Conservation (phyloP, 1,139 yeast species). For the Yamadazyma atmosphaerica region DNA sequence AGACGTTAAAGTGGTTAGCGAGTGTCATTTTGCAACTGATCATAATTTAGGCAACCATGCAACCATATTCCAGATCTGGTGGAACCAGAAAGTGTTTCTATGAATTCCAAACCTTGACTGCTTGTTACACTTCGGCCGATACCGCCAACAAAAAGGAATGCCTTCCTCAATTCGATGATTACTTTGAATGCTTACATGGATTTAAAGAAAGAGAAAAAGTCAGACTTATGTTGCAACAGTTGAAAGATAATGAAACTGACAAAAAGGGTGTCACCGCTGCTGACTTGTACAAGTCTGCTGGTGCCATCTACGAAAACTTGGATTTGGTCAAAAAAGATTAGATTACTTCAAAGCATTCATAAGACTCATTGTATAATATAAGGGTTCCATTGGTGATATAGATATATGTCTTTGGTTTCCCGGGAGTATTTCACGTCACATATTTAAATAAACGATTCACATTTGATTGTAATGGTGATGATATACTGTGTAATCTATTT, state of each 20-base stretch:
- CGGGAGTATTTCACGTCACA: constrained; percentile 1
- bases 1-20: no score
- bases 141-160: constrained; percentile 44
- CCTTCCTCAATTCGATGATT: constrained; percentile 47
- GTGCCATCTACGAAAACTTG: constrained; percentile 46
- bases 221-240: constrained; percentile 47
- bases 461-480: no score
- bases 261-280: constrained; percentile 45
- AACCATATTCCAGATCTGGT: constrained; percentile 51
- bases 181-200: constrained; percentile 51
- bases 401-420: neutral
- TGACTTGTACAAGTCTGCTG: constrained; percentile 46
- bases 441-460: constrained; percentile 1
- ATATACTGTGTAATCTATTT: neutral
- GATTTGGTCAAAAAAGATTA: constrained; percentile 36
- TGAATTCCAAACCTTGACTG: constrained; percentile 48
- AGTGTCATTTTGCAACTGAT: no score
- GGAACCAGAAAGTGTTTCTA: constrained; percentile 53
- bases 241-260: constrained; percentile 43
- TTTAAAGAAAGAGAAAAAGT: constrained; percentile 49
- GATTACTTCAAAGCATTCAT: neutral
- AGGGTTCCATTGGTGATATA: neutral
- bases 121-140: constrained; percentile 50
- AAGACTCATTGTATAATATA: neutral
- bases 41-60: no score